Evolutionary conservation across 768 basidiomycete genomes (phyloP), one percentile per base, ranked within the genome.

Genomic region (Lentinula guzmanii): DNA sequence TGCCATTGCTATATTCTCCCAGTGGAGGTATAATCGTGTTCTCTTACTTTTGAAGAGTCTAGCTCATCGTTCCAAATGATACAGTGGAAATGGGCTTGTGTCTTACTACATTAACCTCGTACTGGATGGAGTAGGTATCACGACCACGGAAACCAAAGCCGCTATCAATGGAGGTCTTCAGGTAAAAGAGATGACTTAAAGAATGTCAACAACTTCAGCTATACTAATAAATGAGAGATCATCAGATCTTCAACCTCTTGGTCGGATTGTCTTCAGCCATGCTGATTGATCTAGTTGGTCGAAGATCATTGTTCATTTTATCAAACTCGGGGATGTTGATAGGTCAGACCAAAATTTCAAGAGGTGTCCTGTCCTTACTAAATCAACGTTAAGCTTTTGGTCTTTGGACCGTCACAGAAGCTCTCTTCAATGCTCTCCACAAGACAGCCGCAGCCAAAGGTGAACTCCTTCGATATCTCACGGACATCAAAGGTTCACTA

Each of bases 21-120:
- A 92, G 63, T 91, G 88, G 90, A 86, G 84, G 83, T 85, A 48
- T 58, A 46, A 75, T 58, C 2, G 28, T 43, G 33, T 34, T 46
- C 28, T 21, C 31, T 8, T 11, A 31, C n/a, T 57, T 10, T 57
- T 10, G 28, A 60, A 21, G 59, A 31, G 24, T 34, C 33, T 28
- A 45, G 34, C 11, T 39, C 39, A 42, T 52, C 62, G 61, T 52
- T 50, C 64, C 35, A 51, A 1, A 10, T 37, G 45, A 11, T 33
- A 37, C 60, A 85, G 85, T 55, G 86, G 86, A 1, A 89, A 88
- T 58, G 88, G 87, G 15, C 73, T 90, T 35, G 82, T 89, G 1
- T 86, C 86, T 1, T 89, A 87, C 70, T 91, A 91, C 68, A 87
- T 91, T 65, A 83, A 86, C 63, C 72, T 86, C 15, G 81, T 90